phyloP scores from a whole-genome alignment of 1,284 basidiomycete species.

The Heliocybe sulcata region DNA sequence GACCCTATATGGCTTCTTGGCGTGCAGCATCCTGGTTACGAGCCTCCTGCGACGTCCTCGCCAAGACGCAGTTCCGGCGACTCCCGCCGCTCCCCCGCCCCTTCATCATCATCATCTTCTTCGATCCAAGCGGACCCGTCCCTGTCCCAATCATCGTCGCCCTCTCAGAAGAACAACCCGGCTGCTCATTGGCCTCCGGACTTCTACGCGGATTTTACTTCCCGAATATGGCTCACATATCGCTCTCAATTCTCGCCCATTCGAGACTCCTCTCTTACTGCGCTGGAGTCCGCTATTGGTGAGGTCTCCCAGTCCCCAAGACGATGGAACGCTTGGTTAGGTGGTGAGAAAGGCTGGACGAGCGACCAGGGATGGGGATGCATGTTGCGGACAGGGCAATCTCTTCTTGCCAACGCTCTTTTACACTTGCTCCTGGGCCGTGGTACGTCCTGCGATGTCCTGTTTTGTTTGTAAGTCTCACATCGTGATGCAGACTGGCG shows the following conservation, averaged over 20 bases:
- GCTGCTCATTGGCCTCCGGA: conserved; percentile 64
- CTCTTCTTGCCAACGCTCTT: conserved; percentile 85
- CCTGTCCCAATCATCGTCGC: conserved; percentile 27
- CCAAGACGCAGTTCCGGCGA: conserved; percentile 30
- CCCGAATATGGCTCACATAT: conserved; percentile 87
- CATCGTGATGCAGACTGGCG: conserved; percentile 64
- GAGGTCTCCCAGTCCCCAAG: conserved; percentile 24
- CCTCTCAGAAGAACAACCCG: conserved; percentile 32
- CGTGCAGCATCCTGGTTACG: conserved; percentile 69
- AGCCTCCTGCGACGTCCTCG: conserved; percentile 30
- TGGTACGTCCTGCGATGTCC: conserved; percentile 43
- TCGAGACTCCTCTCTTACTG: conserved; percentile 54
- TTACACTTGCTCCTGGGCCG: conserved; percentile 80
- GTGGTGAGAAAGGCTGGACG: conserved; percentile 77
- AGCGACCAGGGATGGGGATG: conserved; percentile 97
- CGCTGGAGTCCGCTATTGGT: conserved; percentile 32
- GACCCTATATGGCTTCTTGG: conserved; percentile 85
- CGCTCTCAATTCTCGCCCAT: conserved; percentile 86
- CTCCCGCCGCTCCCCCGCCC: conserved; percentile 24
- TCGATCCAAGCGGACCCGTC: conserved; percentile 17
- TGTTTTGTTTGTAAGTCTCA: conserved; percentile 5
- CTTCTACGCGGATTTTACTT: conserved; percentile 89
- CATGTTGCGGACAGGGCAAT: conserved; percentile 95
- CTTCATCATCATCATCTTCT: conserved; percentile 41
- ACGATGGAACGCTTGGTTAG: conserved; percentile 41